Evolutionary conservation across 441 rosid genomes (phyloP), one percentile per base, ranked within the genome.

Genomic region (Pelargonium myrrhifolium): DNA sequence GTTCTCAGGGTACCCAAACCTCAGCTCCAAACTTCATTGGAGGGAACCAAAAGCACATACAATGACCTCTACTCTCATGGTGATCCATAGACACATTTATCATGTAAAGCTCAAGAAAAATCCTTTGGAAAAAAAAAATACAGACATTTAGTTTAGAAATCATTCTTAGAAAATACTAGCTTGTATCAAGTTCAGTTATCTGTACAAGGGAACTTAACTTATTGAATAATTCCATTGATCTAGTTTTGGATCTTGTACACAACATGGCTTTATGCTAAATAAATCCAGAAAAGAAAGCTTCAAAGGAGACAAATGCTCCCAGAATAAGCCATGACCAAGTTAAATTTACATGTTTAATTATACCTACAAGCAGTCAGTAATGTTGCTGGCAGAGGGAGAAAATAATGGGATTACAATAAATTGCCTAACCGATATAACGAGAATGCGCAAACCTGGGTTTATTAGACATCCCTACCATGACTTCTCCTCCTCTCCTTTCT

Each of bases 391-490:
- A 62, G 2, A 42, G 45, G 21, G 43, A 45, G 51, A 45, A 65
- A 26, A 8, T 17, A 53, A 22, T 17, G 24, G 53, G 66, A 62
- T 69, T 51, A 75, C 71, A 62, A 59, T 67, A 75, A 73, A 63
- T 68, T 62, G 67, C 78, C 80, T 71, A 68, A 51, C 65, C 72
- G 69, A 71, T 73, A 40, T 68, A 72, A 68, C 9, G 74, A 68
- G 40, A 64, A 71, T 67, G 49, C 73, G 74, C 81, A 80, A 79
- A 72, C 81, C 75, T 72, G 47, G 71, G 68, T 71, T 83, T 72
- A 72, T 75, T 74, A 55, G 28, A 24, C 28, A 24, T 24, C 28
- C 28, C 28, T 24, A 24, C 28, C 28, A 73, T 37, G 71, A 68
- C 72, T 31, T 67, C 79, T 60, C 35, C 7, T 65, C 61, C 9